A percentile compares a stretch with the other conserved stretches of the same genome.
Evolutionary conservation across 2,329 filamentous ascomycete species (phyloP).

Genomic region (Lachnellula hyalina): DNA sequence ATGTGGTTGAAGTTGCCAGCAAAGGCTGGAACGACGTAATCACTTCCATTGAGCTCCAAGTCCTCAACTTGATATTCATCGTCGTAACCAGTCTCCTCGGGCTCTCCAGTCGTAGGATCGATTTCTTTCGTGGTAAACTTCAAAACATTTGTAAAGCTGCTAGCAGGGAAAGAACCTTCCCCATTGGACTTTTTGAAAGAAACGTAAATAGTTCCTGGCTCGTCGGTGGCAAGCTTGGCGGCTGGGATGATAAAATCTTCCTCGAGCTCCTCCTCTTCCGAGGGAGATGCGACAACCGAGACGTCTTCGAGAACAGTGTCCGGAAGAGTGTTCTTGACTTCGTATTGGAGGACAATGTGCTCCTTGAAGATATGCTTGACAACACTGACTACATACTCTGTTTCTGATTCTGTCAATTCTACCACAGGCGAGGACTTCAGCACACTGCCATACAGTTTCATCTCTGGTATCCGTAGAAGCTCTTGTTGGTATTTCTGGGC

Average conservation of each 20-base stretch:
- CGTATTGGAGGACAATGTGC: conserved; percentile 91
- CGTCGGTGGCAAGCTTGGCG: conserved; percentile 73
- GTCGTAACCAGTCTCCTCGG: conserved; percentile 88
- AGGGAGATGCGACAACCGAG: conserved; percentile 72
- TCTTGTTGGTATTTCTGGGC: conserved; percentile 88
- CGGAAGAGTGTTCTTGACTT: conserved; percentile 94
- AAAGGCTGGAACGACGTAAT: conserved; percentile 91
- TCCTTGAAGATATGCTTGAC: conserved; percentile 99
- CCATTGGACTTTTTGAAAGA: conserved; percentile 82
- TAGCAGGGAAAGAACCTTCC: conserved; percentile 69
- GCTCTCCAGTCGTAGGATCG: conserved; percentile 86
- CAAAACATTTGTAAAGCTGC: conserved; percentile 84
- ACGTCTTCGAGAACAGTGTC: conserved; percentile 89
- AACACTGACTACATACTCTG: conserved; percentile 89
- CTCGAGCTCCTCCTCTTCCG: conserved; percentile 76
- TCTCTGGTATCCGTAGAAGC: conserved; percentile 81
- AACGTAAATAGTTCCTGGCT: conserved; percentile 90
- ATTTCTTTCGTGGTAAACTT: conserved; percentile 99
- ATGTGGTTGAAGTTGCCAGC: conserved; percentile 92
- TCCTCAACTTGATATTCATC: conserved; percentile 98
- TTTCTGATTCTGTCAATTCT: conserved; percentile 94
- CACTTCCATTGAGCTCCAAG: conserved; percentile 82
- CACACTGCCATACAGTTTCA: conserved; percentile 81
- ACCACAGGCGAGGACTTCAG: conserved; percentile 85
- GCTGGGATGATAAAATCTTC: conserved; percentile 94